Conservation (phyloP, 768 basidiomycete species). For the Boletellus ananiceps region DNA sequence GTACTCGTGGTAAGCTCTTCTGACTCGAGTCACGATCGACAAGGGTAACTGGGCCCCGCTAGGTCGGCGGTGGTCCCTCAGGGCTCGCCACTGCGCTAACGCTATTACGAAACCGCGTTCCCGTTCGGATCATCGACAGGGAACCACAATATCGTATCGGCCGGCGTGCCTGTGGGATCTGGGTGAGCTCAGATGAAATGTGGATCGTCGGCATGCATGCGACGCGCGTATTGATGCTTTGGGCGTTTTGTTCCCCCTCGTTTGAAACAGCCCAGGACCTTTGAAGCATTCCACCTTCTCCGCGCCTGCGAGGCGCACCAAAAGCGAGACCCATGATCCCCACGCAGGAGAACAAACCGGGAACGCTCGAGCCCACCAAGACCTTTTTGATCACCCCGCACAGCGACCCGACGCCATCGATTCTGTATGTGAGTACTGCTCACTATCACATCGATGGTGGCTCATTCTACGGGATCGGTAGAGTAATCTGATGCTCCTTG, state of each 20-base stretch:
- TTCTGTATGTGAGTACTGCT: slow-evolving; percentile 22
- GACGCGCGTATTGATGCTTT: no score
- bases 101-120: slow-evolving; percentile 40
- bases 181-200: slow-evolving; percentile 24
- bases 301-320: slow-evolving; percentile 35
- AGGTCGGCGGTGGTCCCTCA: slow-evolving; percentile 29
- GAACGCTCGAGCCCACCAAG: slow-evolving; percentile 18
- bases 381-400: background rate
- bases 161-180: slow-evolving; percentile 38
- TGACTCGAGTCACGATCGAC: background rate
- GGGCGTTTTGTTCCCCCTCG: background rate
- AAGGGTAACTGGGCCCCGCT: background rate
- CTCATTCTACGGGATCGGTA: background rate
- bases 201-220: background rate
- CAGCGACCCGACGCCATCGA: slow-evolving; percentile 21
- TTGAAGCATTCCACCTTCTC: slow-evolving; percentile 41
- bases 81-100: slow-evolving; percentile 32
- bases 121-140: slow-evolving; percentile 52
- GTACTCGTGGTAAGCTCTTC: slow-evolving; percentile 19
- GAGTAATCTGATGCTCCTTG: slow-evolving; percentile 14
- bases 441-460: background rate
- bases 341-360: slow-evolving; percentile 33
- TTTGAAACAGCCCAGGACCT: slow-evolving; percentile 28
- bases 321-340: slow-evolving; percentile 22
- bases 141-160: slow-evolving; percentile 33